Evolutionary conservation across 495 filamentous ascomycete species (phyloP).

Genomic region (Penicillium paxilli): DNA sequence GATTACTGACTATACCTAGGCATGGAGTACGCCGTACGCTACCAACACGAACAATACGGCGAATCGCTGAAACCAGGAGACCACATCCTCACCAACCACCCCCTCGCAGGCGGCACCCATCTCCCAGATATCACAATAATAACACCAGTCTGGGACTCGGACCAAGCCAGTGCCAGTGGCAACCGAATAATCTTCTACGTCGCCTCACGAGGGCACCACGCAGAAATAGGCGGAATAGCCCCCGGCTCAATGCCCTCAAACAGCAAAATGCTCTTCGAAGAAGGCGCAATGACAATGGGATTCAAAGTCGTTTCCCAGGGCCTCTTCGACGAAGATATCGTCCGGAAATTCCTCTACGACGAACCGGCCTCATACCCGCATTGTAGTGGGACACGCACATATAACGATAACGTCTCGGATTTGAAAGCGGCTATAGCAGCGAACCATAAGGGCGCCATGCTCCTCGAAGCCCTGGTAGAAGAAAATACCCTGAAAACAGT

Average conservation of each 20-base stretch:
- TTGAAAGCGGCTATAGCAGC: conserved; percentile 90
- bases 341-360: conserved; percentile 72
- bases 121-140: conserved; percentile 87
- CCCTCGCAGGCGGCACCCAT: conserved; percentile 82
- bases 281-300: conserved; percentile 86
- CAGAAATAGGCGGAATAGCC: conserved; percentile 86
- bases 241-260: conserved; percentile 93
- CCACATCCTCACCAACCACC: conserved; percentile 90
- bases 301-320: conserved; percentile 90
- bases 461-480: conserved; percentile 74
- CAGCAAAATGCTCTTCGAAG: conserved; percentile 85
- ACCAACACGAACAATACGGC: conserved; percentile 82
- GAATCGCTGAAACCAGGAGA: conserved; percentile 84
- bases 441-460: conserved; percentile 88
- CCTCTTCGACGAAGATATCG: conserved; percentile 77
- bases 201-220: conserved; percentile 81
- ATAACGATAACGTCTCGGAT: conserved; percentile 90
- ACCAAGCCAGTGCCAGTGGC: too few species aligned
- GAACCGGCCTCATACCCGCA: conserved; percentile 80
- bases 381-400: conserved; percentile 81
- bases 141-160: conserved; percentile 81
- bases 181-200: conserved; percentile 76
- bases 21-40: conserved; percentile 56
- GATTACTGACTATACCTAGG: conserved; percentile 14
- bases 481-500: conserved; percentile 87